phyloP scores from a whole-genome alignment of 1,139 yeast species.

The Pichia sp. region DNA sequence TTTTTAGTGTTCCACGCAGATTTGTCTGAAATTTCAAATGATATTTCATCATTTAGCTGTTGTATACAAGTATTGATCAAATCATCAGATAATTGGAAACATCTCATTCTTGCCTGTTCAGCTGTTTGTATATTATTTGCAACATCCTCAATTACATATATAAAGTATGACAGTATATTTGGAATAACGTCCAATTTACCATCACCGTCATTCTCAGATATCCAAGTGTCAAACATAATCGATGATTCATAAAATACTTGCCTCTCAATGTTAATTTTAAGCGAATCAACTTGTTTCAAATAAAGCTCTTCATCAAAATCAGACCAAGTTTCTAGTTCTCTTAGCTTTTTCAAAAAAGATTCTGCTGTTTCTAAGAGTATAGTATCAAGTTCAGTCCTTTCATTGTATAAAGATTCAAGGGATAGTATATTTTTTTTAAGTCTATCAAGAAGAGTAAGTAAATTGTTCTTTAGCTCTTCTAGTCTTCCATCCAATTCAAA shows the following conservation, averaged over 20 bases:
- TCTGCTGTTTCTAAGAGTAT: conserved; percentile 38
- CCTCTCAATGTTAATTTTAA: conserved; percentile 43
- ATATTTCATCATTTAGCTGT: conserved; percentile 1
- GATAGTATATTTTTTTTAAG: conserved; percentile 39
- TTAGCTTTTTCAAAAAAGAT: conserved; percentile 38
- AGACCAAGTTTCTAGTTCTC: conserved; percentile 52
- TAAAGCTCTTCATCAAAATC: conserved; percentile 36
- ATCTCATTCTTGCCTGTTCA: conserved; percentile 12
- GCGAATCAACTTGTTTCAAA: conserved; percentile 34
- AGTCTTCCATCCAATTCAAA: conserved; percentile 19
- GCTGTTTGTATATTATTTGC: conserved; percentile 7
- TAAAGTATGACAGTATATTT: conserved; percentile 9
- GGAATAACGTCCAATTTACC: conserved; percentile 7
- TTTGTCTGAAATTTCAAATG: not conserved
- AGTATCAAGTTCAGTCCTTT: conserved; percentile 45
- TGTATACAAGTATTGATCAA: conserved; percentile 7
- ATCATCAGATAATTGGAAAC: conserved; percentile 8
- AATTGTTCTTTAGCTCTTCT: conserved; percentile 17
- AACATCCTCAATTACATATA: conserved; percentile 8
- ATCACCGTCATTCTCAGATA: conserved; percentile 1
- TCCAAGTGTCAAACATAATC: conserved; percentile 33
- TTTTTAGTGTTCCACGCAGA: conserved; percentile 1
- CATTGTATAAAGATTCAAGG: conserved; percentile 43
- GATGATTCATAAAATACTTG: conserved; percentile 53
- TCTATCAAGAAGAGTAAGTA: conserved; percentile 24